These are phyloP conservation scores for Penium margaritaceum DNA, from an alignment of 139 green algal genomes.

Conservation along the genomic window DNA sequence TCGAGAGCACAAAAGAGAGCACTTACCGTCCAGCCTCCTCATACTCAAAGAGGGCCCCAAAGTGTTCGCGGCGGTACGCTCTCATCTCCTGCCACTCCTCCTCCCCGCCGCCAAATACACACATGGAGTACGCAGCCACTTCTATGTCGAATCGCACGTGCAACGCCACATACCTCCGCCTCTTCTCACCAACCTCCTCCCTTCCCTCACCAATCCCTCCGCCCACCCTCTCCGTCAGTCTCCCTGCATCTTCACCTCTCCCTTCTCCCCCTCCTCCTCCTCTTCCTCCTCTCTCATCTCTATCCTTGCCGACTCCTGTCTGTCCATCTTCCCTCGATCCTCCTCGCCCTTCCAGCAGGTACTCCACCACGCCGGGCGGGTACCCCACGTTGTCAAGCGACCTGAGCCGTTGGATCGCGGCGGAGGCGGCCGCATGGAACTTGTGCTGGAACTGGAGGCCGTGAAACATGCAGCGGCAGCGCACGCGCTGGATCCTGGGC, in stretches of 20 bases:
- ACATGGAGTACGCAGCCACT: conserved; percentile 36
- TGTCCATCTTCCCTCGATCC: no score
- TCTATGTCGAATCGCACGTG: conserved; percentile 38
- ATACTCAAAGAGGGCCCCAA: conserved; percentile 6
- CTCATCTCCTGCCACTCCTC: conserved; percentile 12
- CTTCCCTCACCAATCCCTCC: no score
- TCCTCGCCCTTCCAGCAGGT: no score
- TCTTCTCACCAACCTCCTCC: no score
- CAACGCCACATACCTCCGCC: conserved; percentile 23
- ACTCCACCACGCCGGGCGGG: no score
- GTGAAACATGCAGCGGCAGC: conserved; percentile 41
- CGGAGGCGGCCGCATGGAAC: background rate
- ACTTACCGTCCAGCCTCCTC: conserved; percentile 5
- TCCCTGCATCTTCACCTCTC: no score
- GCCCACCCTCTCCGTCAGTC: background rate
- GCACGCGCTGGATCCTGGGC: conserved; percentile 29
- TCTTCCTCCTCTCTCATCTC: no score
- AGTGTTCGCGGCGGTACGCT: conserved; percentile 7
- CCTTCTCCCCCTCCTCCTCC: no score
- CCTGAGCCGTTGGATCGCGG: background rate
- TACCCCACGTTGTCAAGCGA: no score
- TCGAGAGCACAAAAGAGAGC: background rate
- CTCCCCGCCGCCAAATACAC: conserved; percentile 24
- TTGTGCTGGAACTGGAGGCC: conserved; percentile 20
- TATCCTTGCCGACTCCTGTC: no score